Base-by-base conservation (phyloP, 805 yeast species). In the Spathaspora gorwiae region DNA sequence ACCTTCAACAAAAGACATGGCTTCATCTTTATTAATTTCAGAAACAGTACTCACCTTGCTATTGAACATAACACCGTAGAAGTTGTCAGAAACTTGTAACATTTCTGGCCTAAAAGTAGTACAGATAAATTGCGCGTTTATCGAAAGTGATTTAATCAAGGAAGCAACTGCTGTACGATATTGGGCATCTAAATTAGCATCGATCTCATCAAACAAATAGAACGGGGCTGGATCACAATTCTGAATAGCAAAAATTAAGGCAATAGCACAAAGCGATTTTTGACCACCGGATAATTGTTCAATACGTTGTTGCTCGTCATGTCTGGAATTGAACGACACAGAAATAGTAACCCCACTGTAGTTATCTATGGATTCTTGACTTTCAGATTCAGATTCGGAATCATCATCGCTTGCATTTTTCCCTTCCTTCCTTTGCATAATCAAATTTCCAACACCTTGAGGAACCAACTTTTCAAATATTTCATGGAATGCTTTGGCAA, bases 221-320 rank as follows among this genome's bases (percentile, higher is more conserved):
- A 94, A 94, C 40, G 98, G 97, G 7, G 97, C 97, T 9, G 98
- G 98, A 54, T 94, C 98, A 52, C 95, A 88, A 58, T 79, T 81
- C 68, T 94, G 99, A 48, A 92, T 88, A 4, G 99, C 97, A 47
- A 94, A 74, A 52, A 94, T 90, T 42, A 94, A 75, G 0, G 98
- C 90, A 54, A 94, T 81, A 0, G 99, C 98, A 71, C 98, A 90
- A n/a, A 94, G 70, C 0, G 97, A 87, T 61, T 92, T 92, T 59
- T 94, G 99, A 9, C 99, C 99, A 35, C 99, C 99, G 1, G 97
- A 88, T 13, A 94, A 72, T 60, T 90, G 97, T 60, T 89, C 96
- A 46, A 92, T 84, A 49, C 87, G 75, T 49, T 84, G 86, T 61
- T 88, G 96, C 53, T 90, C 97, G 58, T 90, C 86, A 26, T 77